Base-by-base conservation (phyloP, 768 basidiomycete species). In the Cyathus striatus region DNA sequence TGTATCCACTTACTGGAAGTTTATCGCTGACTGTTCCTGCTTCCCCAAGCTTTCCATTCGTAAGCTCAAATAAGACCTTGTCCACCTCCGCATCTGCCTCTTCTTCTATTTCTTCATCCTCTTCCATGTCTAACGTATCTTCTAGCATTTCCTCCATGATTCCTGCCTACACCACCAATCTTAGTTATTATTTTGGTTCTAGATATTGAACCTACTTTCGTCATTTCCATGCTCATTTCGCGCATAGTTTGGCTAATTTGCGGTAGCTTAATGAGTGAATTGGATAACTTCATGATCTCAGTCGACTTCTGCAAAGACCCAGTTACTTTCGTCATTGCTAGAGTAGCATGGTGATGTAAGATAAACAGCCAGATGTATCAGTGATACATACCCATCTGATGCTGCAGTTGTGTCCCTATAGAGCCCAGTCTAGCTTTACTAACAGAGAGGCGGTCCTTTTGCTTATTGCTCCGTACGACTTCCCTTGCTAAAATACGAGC, bases 141-240 rank as follows among this genome's bases (percentile, higher is more conserved):
- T 93, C 92, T 41, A 99, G 66, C 96, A 98, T 98, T 61, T 99
- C 96, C 53, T 92, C 90, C 80, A 98, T 83, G 48, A 99, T 90
- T 2, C 96, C 96, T 24, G 93, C 92, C 94, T 97, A 51, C 16
- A 39, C 6, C 16, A 49, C 16, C 35, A 43, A 27, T n/a, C 26
- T 27, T 30, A 34, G 12, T 22, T 27, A 37, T 23, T 6, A 32
- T 25, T 43, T 7, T 12, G 16, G 23, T 23, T 36, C 6, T 16
- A 40, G 20, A 22, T 6, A 25, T 43, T 9, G 27, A 5, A 42
- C 70, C 30, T 51, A 86, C 95, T 79, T 98, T 98, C 48, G 90
- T 98, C 96, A 98, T 97, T 65, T 99, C 96, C 86, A 94, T 91
- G 53, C 87, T 91, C 92, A 99, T 94, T 57, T 96, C 88, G 25